Conservation (phyloP, 352 stramenopile species). For the Pilasporangium apinafurcum region DNA sequence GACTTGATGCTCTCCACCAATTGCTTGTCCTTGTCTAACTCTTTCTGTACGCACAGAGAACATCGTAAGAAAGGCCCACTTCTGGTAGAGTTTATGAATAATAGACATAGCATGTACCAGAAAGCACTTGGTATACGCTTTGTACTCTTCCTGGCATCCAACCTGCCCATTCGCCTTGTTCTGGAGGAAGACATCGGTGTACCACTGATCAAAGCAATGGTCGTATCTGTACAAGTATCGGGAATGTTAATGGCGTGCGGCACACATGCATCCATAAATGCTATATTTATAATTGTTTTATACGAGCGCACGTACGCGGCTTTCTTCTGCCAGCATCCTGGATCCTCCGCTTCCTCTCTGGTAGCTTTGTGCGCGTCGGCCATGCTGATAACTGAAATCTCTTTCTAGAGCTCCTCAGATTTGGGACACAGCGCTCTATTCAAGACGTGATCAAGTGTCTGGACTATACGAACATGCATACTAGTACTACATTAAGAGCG, state of each 20-base stretch:
- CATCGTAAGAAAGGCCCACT: no score
- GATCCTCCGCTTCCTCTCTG: slow-evolving; percentile 20
- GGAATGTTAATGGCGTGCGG: neutral
- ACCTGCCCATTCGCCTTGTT: slow-evolving; percentile 64
- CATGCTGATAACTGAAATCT: neutral
- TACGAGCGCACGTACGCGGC: slow-evolving; percentile 24
- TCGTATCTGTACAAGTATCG: slow-evolving; percentile 36
- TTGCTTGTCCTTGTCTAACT: slow-evolving; percentile 52
- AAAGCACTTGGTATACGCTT: slow-evolving; percentile 68
- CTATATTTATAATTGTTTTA: no score
- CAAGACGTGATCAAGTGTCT: neutral
- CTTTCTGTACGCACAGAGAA: slow-evolving; percentile 28
- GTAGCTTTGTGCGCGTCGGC: neutral
- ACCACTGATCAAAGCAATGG: slow-evolving; percentile 86
- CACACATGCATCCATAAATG: neutral
- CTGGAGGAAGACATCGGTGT: slow-evolving; percentile 80
- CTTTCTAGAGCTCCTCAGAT: neutral
- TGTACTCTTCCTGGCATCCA: slow-evolving; percentile 78
- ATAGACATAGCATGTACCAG: slow-evolving; percentile 21
- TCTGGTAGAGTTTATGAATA: neutral
- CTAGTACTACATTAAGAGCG: slow-evolving; percentile 4
- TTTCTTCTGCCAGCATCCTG: slow-evolving; percentile 67
- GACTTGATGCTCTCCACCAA: slow-evolving; percentile 60
- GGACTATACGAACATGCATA: slow-evolving; percentile 14
- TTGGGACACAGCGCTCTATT: slow-evolving; percentile 10